Base-by-base conservation (phyloP, 208 protist species). In the Leishmania turanica region DNA sequence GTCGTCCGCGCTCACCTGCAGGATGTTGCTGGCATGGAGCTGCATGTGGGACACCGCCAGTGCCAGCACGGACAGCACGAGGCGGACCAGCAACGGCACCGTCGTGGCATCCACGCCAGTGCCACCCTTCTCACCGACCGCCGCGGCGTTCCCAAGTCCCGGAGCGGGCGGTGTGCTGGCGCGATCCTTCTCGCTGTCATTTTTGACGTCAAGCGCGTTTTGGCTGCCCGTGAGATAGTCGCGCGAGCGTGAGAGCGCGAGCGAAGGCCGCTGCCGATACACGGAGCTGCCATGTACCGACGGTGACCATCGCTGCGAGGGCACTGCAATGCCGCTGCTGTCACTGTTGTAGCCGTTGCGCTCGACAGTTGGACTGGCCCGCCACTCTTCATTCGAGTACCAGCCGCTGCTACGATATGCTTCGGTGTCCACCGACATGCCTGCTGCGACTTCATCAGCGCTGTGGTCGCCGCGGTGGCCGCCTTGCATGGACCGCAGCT, bases 1-100 rank as follows among this genome's bases (percentile, higher is more conserved):
- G 21, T 56, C 58, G 47, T n/a, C 58, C 7, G 34, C 78, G 53
- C 34, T 37, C 9, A n/a, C 40, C 66, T 47, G 66, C 5, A 42
- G 49, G 66, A 17, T n/a, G 66, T 37, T 71, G 66, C 1, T 2
- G 21, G 21, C 21, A 71, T 66, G 73, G 8, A 47, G 19, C 24
- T 75, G 72, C 73, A 86, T 76, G 74, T 82, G 75, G 11, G 82
- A 64, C 78, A 79, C 68, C 27, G 66, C 40, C 3, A 86, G 31
- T 9, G 73, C 77, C 74, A 76, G 21, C 9, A 86, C 47, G 13
- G 78, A 69, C 54, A 75, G 9, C 11, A 86, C 42, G 40, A 82
- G 47, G 27, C 82, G 78, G 4, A 69, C 66, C 45, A 86, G 78
- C 62, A 74, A 75, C 49, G 82, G 72, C 58, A 82, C 51, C 24